Evolutionary conservation across 1,284 basidiomycete species (phyloP), one percentile per base, ranked within the genome.

Genomic region (Cutaneotrichosporon arboriforme): DNA sequence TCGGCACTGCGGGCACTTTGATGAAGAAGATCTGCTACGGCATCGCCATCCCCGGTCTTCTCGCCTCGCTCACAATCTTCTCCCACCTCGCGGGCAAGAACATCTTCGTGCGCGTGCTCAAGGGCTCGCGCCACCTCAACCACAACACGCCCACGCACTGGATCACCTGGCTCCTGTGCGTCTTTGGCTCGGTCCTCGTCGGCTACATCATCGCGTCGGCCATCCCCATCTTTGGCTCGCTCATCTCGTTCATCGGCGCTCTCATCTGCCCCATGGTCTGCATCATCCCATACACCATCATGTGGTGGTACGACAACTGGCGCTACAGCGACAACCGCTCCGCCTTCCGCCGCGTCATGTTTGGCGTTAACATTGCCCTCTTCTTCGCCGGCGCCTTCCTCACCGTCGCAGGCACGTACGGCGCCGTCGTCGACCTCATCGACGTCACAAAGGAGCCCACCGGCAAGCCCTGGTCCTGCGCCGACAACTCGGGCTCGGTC

Each of bases 51-150:
- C 69, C 67, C 4, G 68, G 67, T 17, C 59, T 76, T 13, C 51
- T 73, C 41, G 66, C 69, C 22, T 60, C 61, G 14, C 59, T 61
- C 35, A 62, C 65, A 31, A 52, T 75, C 43, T 68, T 69, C 55
- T 60, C 56, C 43, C 68, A 69, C 51, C 45, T 52, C 14, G 78
- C 81, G 14, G 81, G 81, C 35, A 84, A 84, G 66, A 79, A 82
- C 46, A 61, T 84, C 49, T 85, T 86, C 63, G 77, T 86, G 53
- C 79, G 83, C 12, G 58, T 81, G 51, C 81, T 85, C 64, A 77
- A 81, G 14, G 77, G 78, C 55, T 78, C 80, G 10, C 69, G 69
- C n/a, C 84, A 86, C 66, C 67, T 86, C 51, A 78, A 83, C 59
- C 76, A 74, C 17, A 82, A 83, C 59, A 84, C 83, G 0, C 9